These are phyloP conservation scores for Scheffersomyces coipomensis DNA, from an alignment of 805 yeast species.

Conservation along the genomic window DNA sequence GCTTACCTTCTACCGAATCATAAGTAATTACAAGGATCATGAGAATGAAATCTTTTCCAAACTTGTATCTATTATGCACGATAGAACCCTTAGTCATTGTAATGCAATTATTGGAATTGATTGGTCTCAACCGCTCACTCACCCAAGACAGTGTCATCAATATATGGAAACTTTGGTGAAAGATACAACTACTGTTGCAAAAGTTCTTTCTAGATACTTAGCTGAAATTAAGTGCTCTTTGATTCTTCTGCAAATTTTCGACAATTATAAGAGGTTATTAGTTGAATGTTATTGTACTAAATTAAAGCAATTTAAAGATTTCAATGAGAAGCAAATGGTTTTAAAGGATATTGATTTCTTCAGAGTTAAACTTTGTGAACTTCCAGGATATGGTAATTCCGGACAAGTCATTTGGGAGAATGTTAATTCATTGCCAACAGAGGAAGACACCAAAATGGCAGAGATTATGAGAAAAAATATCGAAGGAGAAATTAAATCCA, in stretches of 20 bases:
- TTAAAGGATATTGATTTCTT: constrained; percentile 64
- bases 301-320: constrained; percentile 46
- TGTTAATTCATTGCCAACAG: constrained; percentile 50
- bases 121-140: constrained; percentile 47
- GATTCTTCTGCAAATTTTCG: constrained; percentile 51
- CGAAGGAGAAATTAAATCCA: constrained; percentile 15
- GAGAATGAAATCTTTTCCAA: constrained; percentile 62
- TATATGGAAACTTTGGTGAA: constrained; percentile 68
- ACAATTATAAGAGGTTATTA: constrained; percentile 55
- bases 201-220: constrained; percentile 57
- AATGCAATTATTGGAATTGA: constrained; percentile 44
- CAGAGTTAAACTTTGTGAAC: constrained; percentile 55
- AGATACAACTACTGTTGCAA: constrained; percentile 63
- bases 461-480: constrained; percentile 42
- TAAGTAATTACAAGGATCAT: constrained; percentile 52
- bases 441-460: constrained; percentile 50
- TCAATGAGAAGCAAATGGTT: constrained; percentile 52
- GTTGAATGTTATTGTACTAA: constrained; percentile 51
- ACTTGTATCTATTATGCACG: constrained; percentile 69
- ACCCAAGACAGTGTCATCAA: constrained; percentile 49
- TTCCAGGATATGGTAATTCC: constrained; percentile 59
- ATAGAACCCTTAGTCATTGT: constrained; percentile 54
- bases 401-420: constrained; percentile 64
- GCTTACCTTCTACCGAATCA: constrained; percentile 26
- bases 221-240: constrained; percentile 47